Evolutionary conservation across 2,329 filamentous ascomycete genomes (phyloP), one percentile per base, ranked within the genome.

Genomic region (Intubia oerlemansii): DNA sequence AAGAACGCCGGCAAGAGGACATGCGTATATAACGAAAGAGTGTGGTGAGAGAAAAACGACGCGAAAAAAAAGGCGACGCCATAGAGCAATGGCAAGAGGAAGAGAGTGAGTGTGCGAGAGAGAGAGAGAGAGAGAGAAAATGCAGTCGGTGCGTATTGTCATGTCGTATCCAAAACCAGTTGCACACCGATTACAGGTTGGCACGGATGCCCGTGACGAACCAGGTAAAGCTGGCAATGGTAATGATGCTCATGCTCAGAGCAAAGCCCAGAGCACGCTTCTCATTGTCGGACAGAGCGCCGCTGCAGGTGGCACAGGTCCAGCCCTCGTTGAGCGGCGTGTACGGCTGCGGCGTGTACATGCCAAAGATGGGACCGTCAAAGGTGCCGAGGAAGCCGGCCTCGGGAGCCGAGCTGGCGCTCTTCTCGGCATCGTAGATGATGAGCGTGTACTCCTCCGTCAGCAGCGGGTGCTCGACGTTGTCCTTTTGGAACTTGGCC

Each of bases 211-310:
- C 65, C 15, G 53, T 53, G 21, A 70, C 63, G 39, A 72, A 72
- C 66, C 66, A 72, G 17, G 66, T 70, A 38, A 73, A 72, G 42
- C 61, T 66, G 17, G 64, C 37, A 4, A 72, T 50, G 2, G 66
- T 71, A 24, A 67, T 43, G 18, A 60, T 27, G 38, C 58, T 56
- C 59, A 70, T 68, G 10, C 53, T 50, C 28, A 65, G 25, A 20
- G 59, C 58, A 32, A 68, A 54, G 5, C 54, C 51, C 7, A 68
- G 20, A 2, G 59, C 58, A 24, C 54, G 52, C 34, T 44, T 46
- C 34, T 66, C 57, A 32, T 58, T 46, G 25, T 50, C 47, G 10
- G 56, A 52, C 15, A 56, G 31, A 13, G 59, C 66, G 10, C 50
- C 57, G 39, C 57, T 67, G 50, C 68, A 74, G 13, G 59, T 65